Evolutionary conservation across 495 filamentous ascomycete species (phyloP).

Genomic region (Chaetomium fimeti): DNA sequence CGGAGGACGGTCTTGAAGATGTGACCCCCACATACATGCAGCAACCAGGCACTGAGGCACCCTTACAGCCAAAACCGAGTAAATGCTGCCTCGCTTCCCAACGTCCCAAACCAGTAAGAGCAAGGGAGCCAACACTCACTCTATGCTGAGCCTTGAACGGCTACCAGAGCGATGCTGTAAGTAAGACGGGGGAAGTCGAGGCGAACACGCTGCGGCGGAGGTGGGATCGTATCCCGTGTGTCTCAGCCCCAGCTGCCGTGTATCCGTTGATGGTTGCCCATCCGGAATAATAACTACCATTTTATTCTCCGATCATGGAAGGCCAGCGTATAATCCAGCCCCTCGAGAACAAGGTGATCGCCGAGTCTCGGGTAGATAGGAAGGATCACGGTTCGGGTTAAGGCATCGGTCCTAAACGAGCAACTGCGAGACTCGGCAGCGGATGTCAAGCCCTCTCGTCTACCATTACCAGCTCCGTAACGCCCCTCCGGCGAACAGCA

Average conservation of each 20-base stretch:
- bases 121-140: background rate
- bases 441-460: too few relatives aligned
- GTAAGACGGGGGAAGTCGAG: background rate
- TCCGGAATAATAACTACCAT: background rate
- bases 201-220: background rate
- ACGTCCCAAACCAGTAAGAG: background rate
- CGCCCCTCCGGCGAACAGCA: background rate
- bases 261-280: background rate
- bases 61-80: background rate
- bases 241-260: background rate
- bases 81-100: background rate
- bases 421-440: background rate
- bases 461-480: too few relatives aligned
- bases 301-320: background rate
- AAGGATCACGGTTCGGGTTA: background rate
- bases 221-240: background rate
- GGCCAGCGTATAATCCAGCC: background rate
- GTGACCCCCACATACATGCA: conserved; percentile 3
- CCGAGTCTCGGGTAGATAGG: background rate
- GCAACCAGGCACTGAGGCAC: background rate
- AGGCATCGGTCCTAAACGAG: background rate
- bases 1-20: background rate
- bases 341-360: background rate
- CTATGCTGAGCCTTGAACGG: background rate
- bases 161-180: background rate